A percentile compares a stretch with the other conserved stretches of the same genome.
Evolutionary conservation across 495 filamentous ascomycete species (phyloP).

Genomic region (Amniculicola lignicola): DNA sequence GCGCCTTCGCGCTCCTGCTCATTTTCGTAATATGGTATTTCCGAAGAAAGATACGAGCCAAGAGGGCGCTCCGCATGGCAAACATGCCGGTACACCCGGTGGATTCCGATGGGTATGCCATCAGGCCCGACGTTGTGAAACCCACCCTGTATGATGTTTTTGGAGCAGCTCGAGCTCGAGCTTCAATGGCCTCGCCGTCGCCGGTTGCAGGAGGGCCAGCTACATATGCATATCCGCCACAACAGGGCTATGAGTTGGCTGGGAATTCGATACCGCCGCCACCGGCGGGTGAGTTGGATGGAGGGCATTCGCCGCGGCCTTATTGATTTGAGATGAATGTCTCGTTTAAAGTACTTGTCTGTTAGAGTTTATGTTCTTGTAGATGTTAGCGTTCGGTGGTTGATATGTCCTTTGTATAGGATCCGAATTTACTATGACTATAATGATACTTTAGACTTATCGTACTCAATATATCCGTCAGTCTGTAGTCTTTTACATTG

Average conservation of each 20-base stretch:
- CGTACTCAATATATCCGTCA: not conserved
- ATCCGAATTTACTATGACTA: conserved; percentile 1
- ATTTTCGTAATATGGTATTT: conserved; percentile 7
- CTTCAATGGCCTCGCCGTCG: conserved; percentile 1
- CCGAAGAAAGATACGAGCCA: conserved; percentile 2
- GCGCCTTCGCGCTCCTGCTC: not conserved
- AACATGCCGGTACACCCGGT: not conserved
- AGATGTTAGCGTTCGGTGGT: conserved; percentile 2
- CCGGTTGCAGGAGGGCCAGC: not conserved
- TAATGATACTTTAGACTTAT: not conserved
- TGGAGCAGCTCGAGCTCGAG: conserved; percentile 1
- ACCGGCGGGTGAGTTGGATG: not conserved
- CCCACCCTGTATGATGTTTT: conserved; percentile 5
- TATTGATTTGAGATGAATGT: not conserved
- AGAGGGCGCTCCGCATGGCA: conserved; percentile 4
- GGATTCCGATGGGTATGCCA: conserved; percentile 4
- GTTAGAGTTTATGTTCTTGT: too few species aligned
- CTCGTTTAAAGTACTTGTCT: too few species aligned
- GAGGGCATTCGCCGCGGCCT: not conserved
- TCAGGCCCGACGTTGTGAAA: not conserved
- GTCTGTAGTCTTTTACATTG: not conserved
- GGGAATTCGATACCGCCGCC: not conserved
- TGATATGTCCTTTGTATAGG: conserved; percentile 1
- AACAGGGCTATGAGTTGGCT: conserved; percentile 1
- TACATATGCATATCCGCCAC: not conserved